A percentile compares a stretch with the other conserved stretches of the same genome.
These are phyloP conservation scores for Domatiomyces catenatus DNA, from an alignment of 2,329 filamentous ascomycete species.

Conservation along the genomic window DNA sequence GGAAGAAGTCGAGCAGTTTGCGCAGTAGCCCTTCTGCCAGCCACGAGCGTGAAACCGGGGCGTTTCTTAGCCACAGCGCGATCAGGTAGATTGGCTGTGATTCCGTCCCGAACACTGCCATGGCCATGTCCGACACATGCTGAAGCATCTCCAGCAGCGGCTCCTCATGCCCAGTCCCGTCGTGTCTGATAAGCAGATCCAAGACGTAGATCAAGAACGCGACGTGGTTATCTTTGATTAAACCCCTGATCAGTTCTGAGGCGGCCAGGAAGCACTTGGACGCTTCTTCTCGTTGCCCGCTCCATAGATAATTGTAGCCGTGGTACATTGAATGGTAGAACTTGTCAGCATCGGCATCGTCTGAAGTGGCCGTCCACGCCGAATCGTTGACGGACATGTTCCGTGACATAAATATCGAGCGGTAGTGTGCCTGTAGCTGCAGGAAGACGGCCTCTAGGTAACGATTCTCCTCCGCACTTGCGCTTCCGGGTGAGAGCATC, in stretches of 20 bases:
- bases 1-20: slow-evolving; percentile 16
- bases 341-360: slow-evolving; percentile 14
- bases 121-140: slow-evolving; percentile 14
- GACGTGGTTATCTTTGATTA: slow-evolving; percentile 15
- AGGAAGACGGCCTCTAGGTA: slow-evolving; percentile 13
- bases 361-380: slow-evolving; percentile 16
- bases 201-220: slow-evolving; percentile 18
- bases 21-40: slow-evolving; percentile 13
- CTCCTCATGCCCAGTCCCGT: slow-evolving; percentile 16
- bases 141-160: slow-evolving; percentile 14
- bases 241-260: slow-evolving; percentile 13
- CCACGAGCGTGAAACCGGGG: slow-evolving; percentile 11
- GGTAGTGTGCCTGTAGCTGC: slow-evolving; percentile 14
- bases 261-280: slow-evolving; percentile 16
- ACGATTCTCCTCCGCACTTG: slow-evolving; percentile 9
- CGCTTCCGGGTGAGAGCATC: slow-evolving; percentile 6
- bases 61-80: slow-evolving; percentile 10
- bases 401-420: slow-evolving; percentile 11
- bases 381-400: slow-evolving; percentile 13
- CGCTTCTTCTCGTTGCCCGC: slow-evolving; percentile 13
- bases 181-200: slow-evolving; percentile 16
- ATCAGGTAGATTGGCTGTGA: slow-evolving; percentile 15
- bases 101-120: slow-evolving; percentile 12
- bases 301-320: slow-evolving; percentile 16
- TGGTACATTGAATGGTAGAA: slow-evolving; percentile 18